Evolutionary conservation across 1,284 basidiomycete genomes (phyloP), one percentile per base, ranked within the genome.

Genomic region (Exsudoporus floridanus): DNA sequence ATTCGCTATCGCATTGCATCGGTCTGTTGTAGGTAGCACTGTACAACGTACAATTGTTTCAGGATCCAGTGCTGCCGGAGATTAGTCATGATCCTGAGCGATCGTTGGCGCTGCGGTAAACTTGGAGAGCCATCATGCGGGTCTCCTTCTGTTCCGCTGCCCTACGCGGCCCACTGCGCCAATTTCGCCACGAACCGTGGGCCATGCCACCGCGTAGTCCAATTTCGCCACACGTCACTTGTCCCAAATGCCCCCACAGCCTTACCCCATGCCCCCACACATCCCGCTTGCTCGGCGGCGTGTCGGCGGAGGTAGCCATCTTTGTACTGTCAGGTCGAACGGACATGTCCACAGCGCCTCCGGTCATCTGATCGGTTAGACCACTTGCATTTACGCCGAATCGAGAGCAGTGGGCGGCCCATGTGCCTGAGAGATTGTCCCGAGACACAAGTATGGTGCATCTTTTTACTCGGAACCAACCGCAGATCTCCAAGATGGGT

Each of bases 191-290:
- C 27, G 44, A 57, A 40, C n/a, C 44, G 41, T 53, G 54, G 27
- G 41, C 10, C 16, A 48, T 46, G 33, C 16, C 25, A 19, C 21
- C 50, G 53, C 57, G 49, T 36, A 39, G 35, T 52, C 46, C 36
- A 39, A 14, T 39, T 30, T 37, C 27, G 54, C 53, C 43, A 60
- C 53, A 55, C 31, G 41, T 31, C 44, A 43, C 28, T 39, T 16
- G 50, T 28, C 46, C 36, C 30, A 40, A 40, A 27, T 43, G 37
- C 51, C 52, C 53, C 49, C 47, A 59, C 52, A 56, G 64, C 62
- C 54, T 66, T 61, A 63, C 66, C 66, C 63, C 63, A 55, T 61
- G 60, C 60, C 62, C n/a, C 66, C 62, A 52, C 60, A 63, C 40
- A 50, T 42, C 46, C 38, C 42, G 36, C 37, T 25, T 52, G 48